A percentile compares a stretch with the other conserved stretches of the same genome.
Evolutionary conservation across 257 asterid species (phyloP).

Genomic region (Jasminum sambac): DNA sequence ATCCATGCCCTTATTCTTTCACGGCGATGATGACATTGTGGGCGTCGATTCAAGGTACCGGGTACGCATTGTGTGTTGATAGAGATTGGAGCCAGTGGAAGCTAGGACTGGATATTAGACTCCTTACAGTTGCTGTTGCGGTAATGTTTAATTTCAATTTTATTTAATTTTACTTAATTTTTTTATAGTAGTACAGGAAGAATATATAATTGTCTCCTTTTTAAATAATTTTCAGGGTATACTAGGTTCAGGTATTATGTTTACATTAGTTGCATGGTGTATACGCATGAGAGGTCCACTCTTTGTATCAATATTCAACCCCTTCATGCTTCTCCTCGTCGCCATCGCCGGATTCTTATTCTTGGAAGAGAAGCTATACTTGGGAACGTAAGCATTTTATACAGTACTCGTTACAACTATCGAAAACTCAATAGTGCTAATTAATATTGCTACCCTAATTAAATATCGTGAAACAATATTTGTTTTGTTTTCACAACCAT

Average conservation of each 20-base stretch:
- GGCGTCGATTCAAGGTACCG: constrained; percentile 43
- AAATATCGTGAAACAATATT: no score
- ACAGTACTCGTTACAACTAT: no score
- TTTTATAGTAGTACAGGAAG: no score
- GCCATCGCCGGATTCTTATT: constrained; percentile 50
- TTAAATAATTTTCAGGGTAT: constrained; percentile 36
- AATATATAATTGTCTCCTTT: background rate
- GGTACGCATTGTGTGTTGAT: constrained; percentile 43
- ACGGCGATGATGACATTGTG: constrained; percentile 52
- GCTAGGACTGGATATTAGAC: constrained; percentile 58
- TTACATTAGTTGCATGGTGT: constrained; percentile 48
- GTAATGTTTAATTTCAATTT: constrained; percentile 31
- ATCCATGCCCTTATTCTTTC: constrained; percentile 60
- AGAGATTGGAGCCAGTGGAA: constrained; percentile 61
- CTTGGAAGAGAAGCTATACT: constrained; percentile 43
- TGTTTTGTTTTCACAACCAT: background rate
- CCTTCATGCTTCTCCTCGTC: constrained; percentile 58
- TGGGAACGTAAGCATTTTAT: no score
- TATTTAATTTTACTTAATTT: background rate
- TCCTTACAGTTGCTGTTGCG: constrained; percentile 40
- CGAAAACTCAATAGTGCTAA: no score
- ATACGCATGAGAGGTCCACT: constrained; percentile 56
- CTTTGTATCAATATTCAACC: constrained; percentile 54
- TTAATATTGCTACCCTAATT: no score
- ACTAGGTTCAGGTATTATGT: constrained; percentile 51